phyloP scores from a whole-genome alignment of 2,329 filamentous ascomycete species.

The Geosmithia putterillii region DNA sequence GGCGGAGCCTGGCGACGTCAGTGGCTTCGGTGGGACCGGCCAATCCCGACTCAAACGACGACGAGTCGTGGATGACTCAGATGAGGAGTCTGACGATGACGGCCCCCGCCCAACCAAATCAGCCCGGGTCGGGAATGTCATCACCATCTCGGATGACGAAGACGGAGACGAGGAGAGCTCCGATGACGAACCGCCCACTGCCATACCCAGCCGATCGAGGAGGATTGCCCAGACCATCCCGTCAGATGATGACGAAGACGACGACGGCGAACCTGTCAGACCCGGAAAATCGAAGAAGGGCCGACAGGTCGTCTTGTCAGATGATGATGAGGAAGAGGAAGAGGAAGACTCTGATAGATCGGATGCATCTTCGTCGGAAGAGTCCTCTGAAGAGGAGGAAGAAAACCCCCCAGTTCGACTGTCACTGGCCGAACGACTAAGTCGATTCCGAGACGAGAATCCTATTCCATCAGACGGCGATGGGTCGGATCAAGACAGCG shows the following conservation, averaged over 20 bases:
- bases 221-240: background rate
- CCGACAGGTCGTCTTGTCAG: background rate
- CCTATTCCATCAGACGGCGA: background rate
- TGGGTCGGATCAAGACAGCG: background rate
- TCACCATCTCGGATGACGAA: constrained; percentile 1
- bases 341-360: no score
- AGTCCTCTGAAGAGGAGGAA: background rate
- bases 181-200: background rate
- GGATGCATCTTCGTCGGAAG: background rate
- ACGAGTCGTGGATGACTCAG: background rate
- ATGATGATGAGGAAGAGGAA: background rate
- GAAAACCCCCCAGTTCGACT: background rate
- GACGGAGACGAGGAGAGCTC: background rate
- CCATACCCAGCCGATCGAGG: background rate
- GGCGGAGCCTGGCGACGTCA: background rate
- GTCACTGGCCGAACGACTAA: constrained; percentile 1
- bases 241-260: background rate
- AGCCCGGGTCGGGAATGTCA: background rate
- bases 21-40: background rate
- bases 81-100: background rate
- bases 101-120: background rate
- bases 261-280: background rate
- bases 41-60: background rate
- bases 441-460: background rate
- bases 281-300: background rate